Evolutionary conservation across 306 rosid genomes (phyloP).

Genomic region (Oemleria cerasiformis): DNA sequence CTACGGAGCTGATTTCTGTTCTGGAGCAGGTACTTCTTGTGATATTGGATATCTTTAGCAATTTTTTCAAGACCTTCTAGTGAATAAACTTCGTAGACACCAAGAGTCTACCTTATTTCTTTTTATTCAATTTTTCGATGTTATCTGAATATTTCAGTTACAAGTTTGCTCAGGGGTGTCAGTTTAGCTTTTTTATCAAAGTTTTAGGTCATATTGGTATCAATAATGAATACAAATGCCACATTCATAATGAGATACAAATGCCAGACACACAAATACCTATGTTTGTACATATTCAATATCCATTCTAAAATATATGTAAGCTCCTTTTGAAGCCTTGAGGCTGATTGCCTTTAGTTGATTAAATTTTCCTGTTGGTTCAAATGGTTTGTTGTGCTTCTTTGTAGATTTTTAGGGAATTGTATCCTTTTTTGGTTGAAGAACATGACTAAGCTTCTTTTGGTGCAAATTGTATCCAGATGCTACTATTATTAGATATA

Average conservation of each 20-base stretch:
- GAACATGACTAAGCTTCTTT: conserved; percentile 9
- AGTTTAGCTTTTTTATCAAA: not conserved
- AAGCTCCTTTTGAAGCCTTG: not conserved
- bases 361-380: not conserved
- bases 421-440: not conserved
- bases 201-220: not conserved
- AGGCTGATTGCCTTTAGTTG: not conserved
- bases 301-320: not conserved
- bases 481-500: not conserved
- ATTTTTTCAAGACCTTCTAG: not conserved
- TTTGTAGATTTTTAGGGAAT: not conserved
- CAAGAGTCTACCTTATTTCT: not conserved
- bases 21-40: conserved; percentile 85
- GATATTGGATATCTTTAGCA: not conserved
- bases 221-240: not conserved
- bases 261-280: not conserved
- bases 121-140: not conserved
- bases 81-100: not conserved
- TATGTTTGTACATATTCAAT: not conserved
- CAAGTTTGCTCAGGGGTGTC: not conserved
- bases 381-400: not conserved
- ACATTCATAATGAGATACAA: not conserved
- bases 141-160: not conserved
- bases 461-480: not conserved
- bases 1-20: conserved; percentile 87